Base-by-base conservation (phyloP, 805 yeast species). In the Hanseniaspora meyeri region DNA sequence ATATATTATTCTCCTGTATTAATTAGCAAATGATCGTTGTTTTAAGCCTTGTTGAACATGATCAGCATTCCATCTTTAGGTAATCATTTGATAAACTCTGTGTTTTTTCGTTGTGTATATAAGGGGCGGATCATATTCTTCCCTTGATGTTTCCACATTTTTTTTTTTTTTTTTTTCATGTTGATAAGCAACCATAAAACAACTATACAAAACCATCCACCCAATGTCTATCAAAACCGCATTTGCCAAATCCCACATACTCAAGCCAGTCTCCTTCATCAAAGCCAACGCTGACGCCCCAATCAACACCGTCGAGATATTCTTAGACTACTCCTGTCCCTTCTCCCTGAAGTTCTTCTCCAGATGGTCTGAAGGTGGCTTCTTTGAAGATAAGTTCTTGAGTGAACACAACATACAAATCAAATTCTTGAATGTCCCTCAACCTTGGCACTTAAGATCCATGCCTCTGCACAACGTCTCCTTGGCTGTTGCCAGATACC, bases 401-500 rank as follows among this genome's bases (percentile, higher is more conserved):
- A 69, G 72, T 52, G 77, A 82, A 1, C 74, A 74, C 57, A 66
- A 76, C 59, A 78, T 83, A 62, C 78, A 79, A 61, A 75, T 86
- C 59, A 77, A 81, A 11, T 79, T 83, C 67, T 76, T 81, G 59
- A 83, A 86, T 64, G 88, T 83, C 43, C 74, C 85, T n/a, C 96
- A 88, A 71, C 93, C 95, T 61, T 88, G 95, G 95, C 96, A 88
- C 66, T 83, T 90, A 46, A 79, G 81, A 57, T 82, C 91, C 1
- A 76, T 79, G 5, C 68, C 79, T 39, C 72, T 81, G 42, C 83
- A 84, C 65, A 95, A 88, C 64, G 84, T 85, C 43, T 75, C 85
- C 0, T 67, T 88, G 29, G 89, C 83, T 0, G 81, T 83, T 34
- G 85, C 85, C n/a, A 71, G 77, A 50, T 59, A 71, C n/a, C 73